Evolutionary conservation across 345 rosid genomes (phyloP).

Genomic region (Draba incana): DNA sequence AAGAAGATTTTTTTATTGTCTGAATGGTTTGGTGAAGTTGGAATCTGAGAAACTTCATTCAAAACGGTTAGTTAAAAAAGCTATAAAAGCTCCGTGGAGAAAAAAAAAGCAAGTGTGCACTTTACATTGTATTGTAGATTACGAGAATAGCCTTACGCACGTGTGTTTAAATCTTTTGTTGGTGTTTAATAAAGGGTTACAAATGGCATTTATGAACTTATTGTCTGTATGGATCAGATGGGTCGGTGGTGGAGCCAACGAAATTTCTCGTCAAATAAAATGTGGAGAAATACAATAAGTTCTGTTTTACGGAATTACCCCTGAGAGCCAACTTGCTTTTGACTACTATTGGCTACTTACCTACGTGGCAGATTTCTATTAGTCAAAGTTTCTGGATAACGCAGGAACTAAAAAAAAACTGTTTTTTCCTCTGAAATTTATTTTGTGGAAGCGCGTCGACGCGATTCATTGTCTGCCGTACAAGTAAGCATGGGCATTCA

Average conservation of each 20-base stretch:
- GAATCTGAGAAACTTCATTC: conserved; percentile 17
- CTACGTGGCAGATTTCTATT: conserved; percentile 20
- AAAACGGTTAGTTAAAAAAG: neutral
- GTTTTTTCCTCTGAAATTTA: neutral
- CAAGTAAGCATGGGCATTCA: too few relatives aligned
- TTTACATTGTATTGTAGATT: neutral
- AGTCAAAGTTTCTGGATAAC: conserved; percentile 10
- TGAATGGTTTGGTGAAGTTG: conserved; percentile 29
- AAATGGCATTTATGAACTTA: neutral
- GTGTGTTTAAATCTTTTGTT: neutral
- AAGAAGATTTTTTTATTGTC: neutral
- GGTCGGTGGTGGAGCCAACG: conserved; percentile 44
- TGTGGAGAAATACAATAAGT: conserved; percentile 16
- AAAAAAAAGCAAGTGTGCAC: conserved; percentile 49
- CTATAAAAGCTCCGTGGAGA: neutral
- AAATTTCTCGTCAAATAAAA: conserved; percentile 17
- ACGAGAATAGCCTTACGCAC: conserved; percentile 16
- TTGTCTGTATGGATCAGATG: conserved; percentile 42
- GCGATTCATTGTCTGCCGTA: conserved; percentile 27
- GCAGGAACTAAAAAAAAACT: neutral
- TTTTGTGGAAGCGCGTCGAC: conserved; percentile 24
- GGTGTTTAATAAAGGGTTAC: neutral
- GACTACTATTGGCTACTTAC: neutral
- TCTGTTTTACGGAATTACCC: conserved; percentile 10
- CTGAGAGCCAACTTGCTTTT: neutral